These are phyloP conservation scores for Metschnikowia dekortorum DNA, from an alignment of 805 yeast genomes.

Conservation along the genomic window DNA sequence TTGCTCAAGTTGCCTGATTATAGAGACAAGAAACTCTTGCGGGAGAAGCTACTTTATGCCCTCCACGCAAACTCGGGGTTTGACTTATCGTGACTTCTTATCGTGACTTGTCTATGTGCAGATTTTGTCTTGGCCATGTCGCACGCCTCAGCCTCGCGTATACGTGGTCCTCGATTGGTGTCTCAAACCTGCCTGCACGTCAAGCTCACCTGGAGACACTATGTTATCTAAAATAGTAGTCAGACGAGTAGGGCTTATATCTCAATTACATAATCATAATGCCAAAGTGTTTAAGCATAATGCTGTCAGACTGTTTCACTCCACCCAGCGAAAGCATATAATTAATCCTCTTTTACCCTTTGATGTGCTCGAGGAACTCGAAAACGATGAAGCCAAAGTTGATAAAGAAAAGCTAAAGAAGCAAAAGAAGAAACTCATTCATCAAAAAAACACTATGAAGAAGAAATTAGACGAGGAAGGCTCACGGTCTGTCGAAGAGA, in stretches of 20 bases:
- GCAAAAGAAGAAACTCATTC: constrained; percentile 24
- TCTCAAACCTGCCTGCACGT: background rate
- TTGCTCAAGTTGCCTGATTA: constrained; percentile 84
- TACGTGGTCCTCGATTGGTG: background rate
- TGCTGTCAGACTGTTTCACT: background rate
- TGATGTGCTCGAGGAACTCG: constrained; percentile 36
- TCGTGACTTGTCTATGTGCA: constrained; percentile 6
- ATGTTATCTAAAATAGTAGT: background rate
- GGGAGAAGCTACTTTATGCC: constrained; percentile 66
- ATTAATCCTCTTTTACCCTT: constrained; percentile 41
- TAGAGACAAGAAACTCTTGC: constrained; percentile 35
- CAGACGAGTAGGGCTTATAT: background rate
- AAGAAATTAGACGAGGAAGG: constrained; percentile 9
- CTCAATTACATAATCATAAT: background rate
- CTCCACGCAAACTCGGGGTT: constrained; percentile 84
- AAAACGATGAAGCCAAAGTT: constrained; percentile 27
- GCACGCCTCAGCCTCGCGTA: background rate
- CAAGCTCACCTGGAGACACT: background rate
- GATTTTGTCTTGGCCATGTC: background rate
- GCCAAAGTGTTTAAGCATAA: background rate
- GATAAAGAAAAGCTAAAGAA: constrained; percentile 25
- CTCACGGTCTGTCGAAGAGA: background rate
- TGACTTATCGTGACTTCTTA: constrained; percentile 46
- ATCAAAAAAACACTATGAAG: constrained; percentile 17
- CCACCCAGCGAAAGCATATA: background rate